Conservation (phyloP, 257 asterid genomes). For the Paulownia fortunei region DNA sequence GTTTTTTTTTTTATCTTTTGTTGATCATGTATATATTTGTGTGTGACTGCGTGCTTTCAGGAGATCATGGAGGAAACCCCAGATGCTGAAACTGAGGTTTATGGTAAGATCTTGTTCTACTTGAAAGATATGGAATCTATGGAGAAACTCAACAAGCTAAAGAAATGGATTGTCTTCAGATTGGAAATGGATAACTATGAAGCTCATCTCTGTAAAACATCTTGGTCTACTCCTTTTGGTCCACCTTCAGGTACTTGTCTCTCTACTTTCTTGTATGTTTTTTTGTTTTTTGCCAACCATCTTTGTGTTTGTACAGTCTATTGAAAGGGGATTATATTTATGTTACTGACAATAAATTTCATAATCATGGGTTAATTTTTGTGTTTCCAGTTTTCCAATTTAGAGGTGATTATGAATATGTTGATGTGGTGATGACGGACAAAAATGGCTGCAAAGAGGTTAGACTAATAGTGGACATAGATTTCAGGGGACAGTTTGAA, state of each 20-base stretch:
- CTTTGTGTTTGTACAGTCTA: background rate
- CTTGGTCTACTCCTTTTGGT: conserved; percentile 56
- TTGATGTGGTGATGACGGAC: conserved; percentile 58
- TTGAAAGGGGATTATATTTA: background rate
- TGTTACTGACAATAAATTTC: background rate
- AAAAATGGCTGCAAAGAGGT: conserved; percentile 25
- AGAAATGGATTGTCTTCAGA: conserved; percentile 52
- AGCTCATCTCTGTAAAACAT: conserved; percentile 62
- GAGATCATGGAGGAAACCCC: conserved; percentile 54
- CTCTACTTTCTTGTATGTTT: background rate
- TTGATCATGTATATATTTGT: background rate
- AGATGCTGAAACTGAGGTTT: conserved; percentile 54
- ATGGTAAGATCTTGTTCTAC: conserved; percentile 48
- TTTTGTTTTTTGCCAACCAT: background rate
- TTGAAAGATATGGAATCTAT: conserved; percentile 34
- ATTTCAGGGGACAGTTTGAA: conserved; percentile 60
- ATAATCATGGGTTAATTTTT: background rate
- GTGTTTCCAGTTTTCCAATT: conserved; percentile 38
- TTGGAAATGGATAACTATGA: conserved; percentile 55
- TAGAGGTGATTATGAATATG: conserved; percentile 56
- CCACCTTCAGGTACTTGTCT: conserved; percentile 49
- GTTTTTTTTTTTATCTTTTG: background rate
- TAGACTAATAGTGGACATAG: conserved; percentile 61
- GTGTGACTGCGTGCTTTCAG: conserved; percentile 29
- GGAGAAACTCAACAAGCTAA: conserved; percentile 41